These are phyloP conservation scores for Paspalum vaginatum DNA, from an alignment of 176 grass and related monocot genomes.

Conservation along the genomic window DNA sequence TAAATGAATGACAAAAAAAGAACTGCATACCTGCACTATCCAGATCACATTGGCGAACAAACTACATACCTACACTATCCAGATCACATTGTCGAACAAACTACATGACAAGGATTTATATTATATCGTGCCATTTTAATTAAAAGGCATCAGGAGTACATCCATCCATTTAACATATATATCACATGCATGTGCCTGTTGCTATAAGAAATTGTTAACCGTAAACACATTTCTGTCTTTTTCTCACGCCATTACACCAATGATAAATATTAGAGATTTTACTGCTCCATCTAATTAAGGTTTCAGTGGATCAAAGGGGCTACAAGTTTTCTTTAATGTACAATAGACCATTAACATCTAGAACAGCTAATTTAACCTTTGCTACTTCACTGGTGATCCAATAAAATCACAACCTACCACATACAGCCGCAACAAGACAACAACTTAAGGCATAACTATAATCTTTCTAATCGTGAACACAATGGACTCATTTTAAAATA, in stretches of 20 bases:
- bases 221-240: not conserved
- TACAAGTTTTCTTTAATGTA: not conserved
- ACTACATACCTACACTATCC: not conserved
- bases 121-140: not conserved
- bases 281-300: not conserved
- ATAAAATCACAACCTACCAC: not conserved
- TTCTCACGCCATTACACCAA: not conserved
- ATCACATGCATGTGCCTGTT: not conserved
- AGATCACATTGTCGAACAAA: conserved; percentile 7
- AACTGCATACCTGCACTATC: not conserved
- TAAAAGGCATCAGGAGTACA: not conserved
- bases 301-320: not conserved
- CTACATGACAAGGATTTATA: not conserved
- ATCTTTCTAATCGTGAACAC: not conserved
- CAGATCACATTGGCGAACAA: conserved; percentile 4
- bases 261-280: not conserved
- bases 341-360: not conserved
- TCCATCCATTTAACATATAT: not conserved
- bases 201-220: not conserved
- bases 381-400: not conserved
- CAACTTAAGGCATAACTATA: not conserved
- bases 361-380: not conserved
- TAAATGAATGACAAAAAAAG: conserved; percentile 14
- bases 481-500: not conserved
- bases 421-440: too few relatives aligned